Base-by-base conservation (phyloP, 441 rosid genomes). In the Croton setiger region DNA sequence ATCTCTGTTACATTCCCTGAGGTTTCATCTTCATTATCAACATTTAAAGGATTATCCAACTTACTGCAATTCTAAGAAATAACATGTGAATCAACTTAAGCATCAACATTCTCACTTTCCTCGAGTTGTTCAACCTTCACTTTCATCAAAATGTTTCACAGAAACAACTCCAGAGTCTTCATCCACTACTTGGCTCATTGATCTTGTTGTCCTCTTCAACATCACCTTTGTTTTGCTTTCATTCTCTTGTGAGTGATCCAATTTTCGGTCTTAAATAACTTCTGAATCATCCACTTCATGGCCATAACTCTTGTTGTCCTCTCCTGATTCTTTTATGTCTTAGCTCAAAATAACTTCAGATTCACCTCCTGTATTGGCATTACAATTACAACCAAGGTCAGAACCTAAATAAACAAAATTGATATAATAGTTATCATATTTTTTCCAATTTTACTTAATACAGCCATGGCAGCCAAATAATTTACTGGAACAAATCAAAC, bases 361-460 rank as follows among this genome's bases (percentile, higher is more conserved):
- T 56, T 77, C 73, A 68, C 65, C 57, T 74, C 53, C 86, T 84
- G 81, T 74, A 72, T 60, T 37, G 69, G 45, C 31, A 27, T 27
- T 27, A 27, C 31, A 27, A 61, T 31, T n/a, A 64, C 20, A 12
- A 39, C 55, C 36, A 64, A 45, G 31, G 59, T 66, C 55, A 76
- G 64, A 63, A 48, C 14, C 15, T 17, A 31, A 13, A 17, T 52
- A 44, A 37, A 8, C 20, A 21, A 21, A 23, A 47, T 20, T 4
- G 39, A 27, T 27, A 27, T 27, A 27, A 27, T 2, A 27, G 31
- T 1, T 27, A 27, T 2, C 2, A 2, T 27, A 27, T 27, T 27
- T 27, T n/a, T 18, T 14, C 3, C 33, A 39, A 47, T 47, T 4
- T 47, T 4, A 17, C n/a, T 47, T 47, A 47, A 47, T 27, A 27